Percentiles rank a stretch among this genome's conserved stretches.
Conservation (phyloP, 768 basidiomycete genomes). For the Russula foetens region DNA sequence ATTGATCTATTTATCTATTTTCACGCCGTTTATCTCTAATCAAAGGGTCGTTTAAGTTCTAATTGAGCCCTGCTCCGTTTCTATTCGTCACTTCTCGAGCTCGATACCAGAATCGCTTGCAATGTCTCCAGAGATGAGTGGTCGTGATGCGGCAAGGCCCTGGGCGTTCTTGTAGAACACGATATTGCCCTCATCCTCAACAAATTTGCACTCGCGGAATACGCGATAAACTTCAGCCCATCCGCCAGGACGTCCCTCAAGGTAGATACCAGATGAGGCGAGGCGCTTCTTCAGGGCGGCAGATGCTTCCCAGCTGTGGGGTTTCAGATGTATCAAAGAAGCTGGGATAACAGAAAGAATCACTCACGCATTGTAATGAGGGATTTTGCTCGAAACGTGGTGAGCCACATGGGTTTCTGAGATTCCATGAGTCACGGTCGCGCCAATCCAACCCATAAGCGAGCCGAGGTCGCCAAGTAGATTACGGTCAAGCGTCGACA, state of each 20-base stretch:
- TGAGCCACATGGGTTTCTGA: conserved; percentile 91
- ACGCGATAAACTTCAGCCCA: conserved; percentile 78
- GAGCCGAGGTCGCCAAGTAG: conserved; percentile 72
- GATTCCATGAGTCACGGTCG: conserved; percentile 81
- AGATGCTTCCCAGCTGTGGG: conserved; percentile 80
- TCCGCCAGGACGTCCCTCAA: conserved; percentile 67
- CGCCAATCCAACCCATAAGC: conserved; percentile 80
- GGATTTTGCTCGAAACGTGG: conserved; percentile 92
- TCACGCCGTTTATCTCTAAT: neutral
- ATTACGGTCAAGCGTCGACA: conserved; percentile 82
- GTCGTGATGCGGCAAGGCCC: conserved; percentile 66
- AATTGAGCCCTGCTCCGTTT: conserved; percentile 16
- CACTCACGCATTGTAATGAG: conserved; percentile 79
- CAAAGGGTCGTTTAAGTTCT: neutral
- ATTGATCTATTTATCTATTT: neutral
- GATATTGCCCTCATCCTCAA: conserved; percentile 90
- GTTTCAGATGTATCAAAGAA: neutral
- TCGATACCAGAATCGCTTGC: conserved; percentile 65
- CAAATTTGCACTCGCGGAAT: conserved; percentile 79
- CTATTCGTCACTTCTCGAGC: conserved; percentile 27
- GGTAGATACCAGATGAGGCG: conserved; percentile 46
- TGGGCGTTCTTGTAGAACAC: conserved; percentile 85
- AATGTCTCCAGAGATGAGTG: conserved; percentile 51
- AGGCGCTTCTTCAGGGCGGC: conserved; percentile 74
- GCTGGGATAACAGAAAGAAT: neutral